These are phyloP conservation scores for Boeremia lycopersici DNA, from an alignment of 2,329 filamentous ascomycete species.

Conservation along the genomic window DNA sequence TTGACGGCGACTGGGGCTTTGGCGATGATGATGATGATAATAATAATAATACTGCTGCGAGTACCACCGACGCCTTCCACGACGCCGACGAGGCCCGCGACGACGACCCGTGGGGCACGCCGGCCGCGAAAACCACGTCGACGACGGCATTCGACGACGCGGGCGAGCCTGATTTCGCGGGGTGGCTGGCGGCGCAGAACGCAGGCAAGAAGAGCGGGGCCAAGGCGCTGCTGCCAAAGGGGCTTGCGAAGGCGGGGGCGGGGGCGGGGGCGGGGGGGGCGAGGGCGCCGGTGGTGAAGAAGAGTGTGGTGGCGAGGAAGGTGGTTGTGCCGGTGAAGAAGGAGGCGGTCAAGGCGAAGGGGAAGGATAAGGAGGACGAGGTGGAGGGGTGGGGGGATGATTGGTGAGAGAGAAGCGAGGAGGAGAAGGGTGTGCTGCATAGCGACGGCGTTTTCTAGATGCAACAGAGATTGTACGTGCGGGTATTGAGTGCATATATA, in stretches of 20 bases:
- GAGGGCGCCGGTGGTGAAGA: constrained; percentile 38
- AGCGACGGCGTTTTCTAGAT: constrained; percentile 22
- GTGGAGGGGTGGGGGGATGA: constrained; percentile 49
- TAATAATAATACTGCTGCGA: too few relatives aligned
- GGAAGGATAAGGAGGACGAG: constrained; percentile 35
- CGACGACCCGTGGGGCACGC: constrained; percentile 58
- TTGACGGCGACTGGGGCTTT: constrained; percentile 77
- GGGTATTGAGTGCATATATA: too few relatives aligned
- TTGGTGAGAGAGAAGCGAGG: constrained; percentile 29
- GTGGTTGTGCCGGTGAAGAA: constrained; percentile 37
- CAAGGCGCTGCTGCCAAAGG: constrained; percentile 82
- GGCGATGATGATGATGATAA: constrained; percentile 58
- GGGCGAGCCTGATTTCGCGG: constrained; percentile 92
- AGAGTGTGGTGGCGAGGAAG: constrained; percentile 37
- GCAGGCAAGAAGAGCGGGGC: constrained; percentile 68
- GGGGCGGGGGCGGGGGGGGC: constrained; percentile 45
- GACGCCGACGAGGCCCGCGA: constrained; percentile 53
- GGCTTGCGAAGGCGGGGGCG: constrained; percentile 65
- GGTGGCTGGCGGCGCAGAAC: constrained; percentile 88
- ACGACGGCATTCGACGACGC: constrained; percentile 75
- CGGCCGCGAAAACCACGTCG: constrained; percentile 45
- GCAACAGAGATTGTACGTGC: not conserved
- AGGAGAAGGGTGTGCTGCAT: constrained; percentile 18
- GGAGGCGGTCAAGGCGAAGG: constrained; percentile 39
- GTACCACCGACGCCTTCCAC: not conserved